Evolutionary conservation across 164 flowering plant species (phyloP).

Genomic region (Brasenia schreberi): DNA sequence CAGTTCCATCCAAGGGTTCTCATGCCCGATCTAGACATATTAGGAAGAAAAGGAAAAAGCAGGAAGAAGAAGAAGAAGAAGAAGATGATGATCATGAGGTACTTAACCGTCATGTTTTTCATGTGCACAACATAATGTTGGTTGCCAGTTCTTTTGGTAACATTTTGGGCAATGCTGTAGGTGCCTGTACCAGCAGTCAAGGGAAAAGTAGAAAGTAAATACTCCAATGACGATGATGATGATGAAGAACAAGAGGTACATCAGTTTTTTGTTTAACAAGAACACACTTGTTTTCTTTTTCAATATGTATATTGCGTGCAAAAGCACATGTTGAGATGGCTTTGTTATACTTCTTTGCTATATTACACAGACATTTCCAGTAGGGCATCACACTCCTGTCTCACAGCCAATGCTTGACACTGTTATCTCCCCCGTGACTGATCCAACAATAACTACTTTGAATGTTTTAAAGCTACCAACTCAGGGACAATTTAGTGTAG

Average conservation of each 20-base stretch:
- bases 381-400: too few species aligned
- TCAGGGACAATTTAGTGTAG: too few species aligned
- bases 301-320: too few species aligned
- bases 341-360: too few species aligned
- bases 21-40: slow-evolving; percentile 46
- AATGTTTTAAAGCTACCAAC: too few species aligned
- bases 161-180: slow-evolving; percentile 20
- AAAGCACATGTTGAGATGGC: too few species aligned
- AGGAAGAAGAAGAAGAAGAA: slow-evolving; percentile 47
- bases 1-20: slow-evolving; percentile 17
- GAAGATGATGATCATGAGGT: slow-evolving; percentile 24
- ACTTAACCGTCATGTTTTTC: slow-evolving; percentile 15
- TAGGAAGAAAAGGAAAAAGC: slow-evolving; percentile 50
- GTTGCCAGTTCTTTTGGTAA: slow-evolving; percentile 3
- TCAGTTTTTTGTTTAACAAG: too few species aligned
- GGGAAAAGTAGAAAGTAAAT: slow-evolving; percentile 36
- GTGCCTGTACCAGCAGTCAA: slow-evolving; percentile 18
- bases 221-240: slow-evolving; percentile 13
- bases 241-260: slow-evolving; percentile 22
- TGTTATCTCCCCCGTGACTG: too few species aligned
- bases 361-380: too few species aligned
- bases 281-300: too few species aligned
- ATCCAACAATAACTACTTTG: too few species aligned
- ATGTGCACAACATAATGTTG: slow-evolving; percentile 8
- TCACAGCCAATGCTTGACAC: too few species aligned